Percentiles rank a stretch among this genome's conserved stretches.
Conservation (phyloP, 345 rosid genomes). For the Carallia pectinifolia region DNA sequence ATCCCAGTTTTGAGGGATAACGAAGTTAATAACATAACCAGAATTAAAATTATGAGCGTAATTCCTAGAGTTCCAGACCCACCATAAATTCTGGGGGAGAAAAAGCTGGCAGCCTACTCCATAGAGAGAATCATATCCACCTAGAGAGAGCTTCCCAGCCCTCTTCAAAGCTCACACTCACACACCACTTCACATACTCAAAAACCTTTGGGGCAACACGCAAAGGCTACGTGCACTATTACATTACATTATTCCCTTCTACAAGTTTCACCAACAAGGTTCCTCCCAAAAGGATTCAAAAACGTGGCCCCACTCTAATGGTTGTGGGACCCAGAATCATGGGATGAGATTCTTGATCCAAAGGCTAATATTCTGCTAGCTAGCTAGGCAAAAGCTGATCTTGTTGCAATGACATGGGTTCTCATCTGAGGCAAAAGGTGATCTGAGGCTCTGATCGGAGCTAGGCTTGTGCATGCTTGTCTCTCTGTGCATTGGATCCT, state of each 20-base stretch:
- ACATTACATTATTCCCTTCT: constrained; percentile 36
- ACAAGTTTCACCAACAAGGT: constrained; percentile 20
- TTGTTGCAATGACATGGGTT: constrained; percentile 6
- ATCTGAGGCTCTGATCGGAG: not conserved
- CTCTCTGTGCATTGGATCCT: constrained; percentile 17
- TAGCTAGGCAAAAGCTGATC: constrained; percentile 11
- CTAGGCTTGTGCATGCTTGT: constrained; percentile 9
- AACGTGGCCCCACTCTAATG: constrained; percentile 5
- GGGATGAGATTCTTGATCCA: constrained; percentile 33
- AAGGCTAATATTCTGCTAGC: constrained; percentile 6
- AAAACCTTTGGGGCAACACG: constrained; percentile 53
- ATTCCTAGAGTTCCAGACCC: not conserved
- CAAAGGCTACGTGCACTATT: constrained; percentile 48
- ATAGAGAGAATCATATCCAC: constrained; percentile 48
- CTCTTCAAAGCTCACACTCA: constrained; percentile 3
- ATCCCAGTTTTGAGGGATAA: no score
- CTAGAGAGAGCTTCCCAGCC: constrained; percentile 30
- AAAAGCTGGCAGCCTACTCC: constrained; percentile 27
- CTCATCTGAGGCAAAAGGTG: not conserved
- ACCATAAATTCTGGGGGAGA: constrained; percentile 31
- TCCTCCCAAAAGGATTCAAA: not conserved
- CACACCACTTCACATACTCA: constrained; percentile 31
- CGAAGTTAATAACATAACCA: no score
- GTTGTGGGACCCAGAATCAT: constrained; percentile 25
- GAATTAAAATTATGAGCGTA: no score